These are phyloP conservation scores for Pythium chondricola DNA, from an alignment of 352 stramenopile species.

Conservation along the genomic window DNA sequence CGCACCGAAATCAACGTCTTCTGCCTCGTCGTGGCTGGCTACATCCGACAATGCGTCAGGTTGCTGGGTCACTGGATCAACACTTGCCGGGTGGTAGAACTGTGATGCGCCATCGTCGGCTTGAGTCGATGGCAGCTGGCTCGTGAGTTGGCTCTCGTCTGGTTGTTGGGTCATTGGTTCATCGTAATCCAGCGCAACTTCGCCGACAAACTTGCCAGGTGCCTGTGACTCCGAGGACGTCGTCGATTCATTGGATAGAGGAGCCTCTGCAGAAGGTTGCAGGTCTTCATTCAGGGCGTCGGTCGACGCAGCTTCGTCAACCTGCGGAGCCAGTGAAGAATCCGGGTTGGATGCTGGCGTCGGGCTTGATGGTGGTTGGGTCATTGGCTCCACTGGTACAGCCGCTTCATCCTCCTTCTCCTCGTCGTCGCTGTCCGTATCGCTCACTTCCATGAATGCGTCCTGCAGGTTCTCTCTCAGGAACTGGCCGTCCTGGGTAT, in stretches of 20 bases:
- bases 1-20: not conserved
- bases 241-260: too few species aligned
- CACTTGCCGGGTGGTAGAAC: too few species aligned
- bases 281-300: not conserved
- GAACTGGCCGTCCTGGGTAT: slow-evolving; percentile 36
- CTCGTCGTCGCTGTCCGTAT: slow-evolving; percentile 39
- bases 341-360: too few species aligned
- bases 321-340: too few species aligned
- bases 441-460: slow-evolving; percentile 42
- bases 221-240: not conserved
- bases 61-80: too few species aligned
- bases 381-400: slow-evolving; percentile 5
- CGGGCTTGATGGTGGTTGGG: too few species aligned
- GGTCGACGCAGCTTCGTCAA: too few species aligned
- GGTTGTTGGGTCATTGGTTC: slow-evolving; percentile 7
- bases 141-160: slow-evolving; percentile 3
- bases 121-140: not conserved
- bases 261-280: too few species aligned
- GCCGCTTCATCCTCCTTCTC: slow-evolving; percentile 1
- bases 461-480: slow-evolving; percentile 42
- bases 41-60: too few species aligned
- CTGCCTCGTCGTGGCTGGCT: not conserved
- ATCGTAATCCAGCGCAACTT: slow-evolving; percentile 7
- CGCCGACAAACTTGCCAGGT: slow-evolving; percentile 8
- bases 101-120: not conserved